Conservation (phyloP, 1,284 basidiomycete genomes). For the Ceratobasidium sp. region DNA sequence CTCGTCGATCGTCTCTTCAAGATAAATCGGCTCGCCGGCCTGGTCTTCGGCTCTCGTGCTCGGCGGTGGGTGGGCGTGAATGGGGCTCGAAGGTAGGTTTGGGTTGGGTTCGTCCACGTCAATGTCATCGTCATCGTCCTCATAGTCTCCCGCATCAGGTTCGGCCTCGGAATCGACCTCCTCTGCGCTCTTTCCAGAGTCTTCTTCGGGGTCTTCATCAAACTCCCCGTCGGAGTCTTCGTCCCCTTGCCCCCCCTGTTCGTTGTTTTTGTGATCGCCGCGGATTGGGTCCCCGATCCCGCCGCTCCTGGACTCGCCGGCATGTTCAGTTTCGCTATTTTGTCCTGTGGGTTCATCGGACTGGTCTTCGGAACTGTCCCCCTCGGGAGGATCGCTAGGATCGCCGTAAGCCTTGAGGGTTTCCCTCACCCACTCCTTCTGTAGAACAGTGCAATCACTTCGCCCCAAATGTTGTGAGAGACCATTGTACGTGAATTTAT, state of each 20-base stretch:
- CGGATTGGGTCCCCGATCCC: background rate
- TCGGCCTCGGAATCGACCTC: too few relatives aligned
- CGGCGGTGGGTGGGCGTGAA: too few relatives aligned
- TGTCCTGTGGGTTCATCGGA: background rate
- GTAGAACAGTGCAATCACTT: too few relatives aligned
- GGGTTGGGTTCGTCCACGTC: background rate
- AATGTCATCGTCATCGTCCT: slow-evolving; percentile 6
- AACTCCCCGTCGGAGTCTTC: too few relatives aligned
- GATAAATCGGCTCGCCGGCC: background rate
- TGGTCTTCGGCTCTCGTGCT: slow-evolving; percentile 7
- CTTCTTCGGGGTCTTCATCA: background rate
- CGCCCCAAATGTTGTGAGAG: too few relatives aligned
- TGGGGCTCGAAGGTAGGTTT: too few relatives aligned
- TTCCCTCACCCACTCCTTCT: too few relatives aligned
- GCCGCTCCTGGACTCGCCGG: slow-evolving; percentile 1
- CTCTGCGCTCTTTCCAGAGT: background rate
- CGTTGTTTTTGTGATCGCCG: background rate
- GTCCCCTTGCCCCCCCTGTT: background rate
- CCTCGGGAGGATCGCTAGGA: background rate
- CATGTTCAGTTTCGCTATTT: background rate
- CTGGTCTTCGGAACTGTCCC: background rate
- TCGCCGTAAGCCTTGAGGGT: too few relatives aligned
- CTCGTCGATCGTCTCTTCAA: background rate
- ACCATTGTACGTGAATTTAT: too few relatives aligned
- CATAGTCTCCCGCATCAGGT: too few relatives aligned